Percentiles rank a stretch among this genome's conserved stretches.
These are phyloP conservation scores for Ceraceosorus guamensis DNA, from an alignment of 1,284 basidiomycete species.

Conservation along the genomic window DNA sequence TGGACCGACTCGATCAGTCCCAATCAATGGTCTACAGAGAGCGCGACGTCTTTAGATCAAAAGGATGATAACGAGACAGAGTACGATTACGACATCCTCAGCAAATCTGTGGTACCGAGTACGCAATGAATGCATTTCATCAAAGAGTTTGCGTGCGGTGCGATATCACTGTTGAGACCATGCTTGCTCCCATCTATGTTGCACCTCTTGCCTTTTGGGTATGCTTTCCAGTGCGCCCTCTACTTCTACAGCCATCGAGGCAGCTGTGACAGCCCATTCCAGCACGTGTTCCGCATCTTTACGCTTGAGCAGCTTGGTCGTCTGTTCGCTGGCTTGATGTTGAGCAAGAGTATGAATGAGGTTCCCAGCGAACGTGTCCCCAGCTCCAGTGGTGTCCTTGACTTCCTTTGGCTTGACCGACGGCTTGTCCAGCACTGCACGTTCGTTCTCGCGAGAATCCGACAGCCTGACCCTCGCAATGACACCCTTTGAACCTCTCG, in stretches of 20 bases:
- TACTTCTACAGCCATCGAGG: constrained; percentile 40
- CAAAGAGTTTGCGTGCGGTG: too few relatives aligned
- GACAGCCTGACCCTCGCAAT: constrained; percentile 23
- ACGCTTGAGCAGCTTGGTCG: neutral
- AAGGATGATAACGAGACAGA: too few relatives aligned
- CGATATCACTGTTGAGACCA: too few relatives aligned
- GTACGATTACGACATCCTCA: too few relatives aligned
- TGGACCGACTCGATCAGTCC: too few relatives aligned
- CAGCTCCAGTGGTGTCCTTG: constrained; percentile 44
- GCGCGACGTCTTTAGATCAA: too few relatives aligned
- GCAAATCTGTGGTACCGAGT: too few relatives aligned
- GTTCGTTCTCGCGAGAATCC: neutral
- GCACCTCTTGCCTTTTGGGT: constrained; percentile 26
- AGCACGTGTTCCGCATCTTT: constrained; percentile 14
- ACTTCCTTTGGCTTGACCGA: constrained; percentile 31
- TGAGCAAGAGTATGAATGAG: too few relatives aligned
- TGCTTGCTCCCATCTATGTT: too few relatives aligned
- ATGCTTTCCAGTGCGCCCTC: constrained; percentile 46
- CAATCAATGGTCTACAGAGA: too few relatives aligned
- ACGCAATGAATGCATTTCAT: too few relatives aligned
- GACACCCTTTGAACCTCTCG: constrained; percentile 33
- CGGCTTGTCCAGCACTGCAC: constrained; percentile 19
- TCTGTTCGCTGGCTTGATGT: constrained; percentile 15
- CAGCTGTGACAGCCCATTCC: constrained; percentile 25
- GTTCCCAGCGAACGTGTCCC: constrained; percentile 46